Conservation (phyloP, 2,329 filamentous ascomycete genomes). For the Fusarium papillatum region DNA sequence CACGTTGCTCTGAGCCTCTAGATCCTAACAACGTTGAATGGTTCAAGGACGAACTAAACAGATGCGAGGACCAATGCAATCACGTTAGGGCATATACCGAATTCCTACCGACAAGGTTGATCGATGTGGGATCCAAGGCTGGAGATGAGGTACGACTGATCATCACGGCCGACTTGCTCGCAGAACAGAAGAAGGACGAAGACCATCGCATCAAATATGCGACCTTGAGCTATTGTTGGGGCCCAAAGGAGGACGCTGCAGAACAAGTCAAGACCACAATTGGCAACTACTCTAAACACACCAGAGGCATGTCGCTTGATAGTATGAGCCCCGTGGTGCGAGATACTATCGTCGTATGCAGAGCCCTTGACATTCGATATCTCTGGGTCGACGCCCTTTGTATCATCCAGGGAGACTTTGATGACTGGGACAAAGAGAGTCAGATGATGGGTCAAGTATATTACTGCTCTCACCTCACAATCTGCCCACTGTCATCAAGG, state of each 20-base stretch:
- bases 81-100: neutral
- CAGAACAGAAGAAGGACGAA: neutral
- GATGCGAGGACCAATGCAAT: neutral
- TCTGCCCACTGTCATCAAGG: neutral
- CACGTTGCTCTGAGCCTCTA: too few species aligned
- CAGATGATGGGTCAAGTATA: neutral
- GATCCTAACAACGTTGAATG: too few species aligned
- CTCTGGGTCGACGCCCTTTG: neutral
- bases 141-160: neutral
- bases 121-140: neutral
- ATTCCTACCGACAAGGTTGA: neutral
- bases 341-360: neutral
- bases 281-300: neutral
- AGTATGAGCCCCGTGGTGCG: neutral
- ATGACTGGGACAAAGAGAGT: neutral
- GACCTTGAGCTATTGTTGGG: neutral
- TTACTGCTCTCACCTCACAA: neutral
- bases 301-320: neutral
- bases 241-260: neutral
- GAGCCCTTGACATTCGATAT: neutral
- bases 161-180: neutral
- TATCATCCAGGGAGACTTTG: neutral
- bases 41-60: too few species aligned
- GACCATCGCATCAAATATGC: neutral
- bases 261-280: neutral